Conservation (phyloP, 768 basidiomycete genomes). For the Trichaptum fuscoviolaceum region DNA sequence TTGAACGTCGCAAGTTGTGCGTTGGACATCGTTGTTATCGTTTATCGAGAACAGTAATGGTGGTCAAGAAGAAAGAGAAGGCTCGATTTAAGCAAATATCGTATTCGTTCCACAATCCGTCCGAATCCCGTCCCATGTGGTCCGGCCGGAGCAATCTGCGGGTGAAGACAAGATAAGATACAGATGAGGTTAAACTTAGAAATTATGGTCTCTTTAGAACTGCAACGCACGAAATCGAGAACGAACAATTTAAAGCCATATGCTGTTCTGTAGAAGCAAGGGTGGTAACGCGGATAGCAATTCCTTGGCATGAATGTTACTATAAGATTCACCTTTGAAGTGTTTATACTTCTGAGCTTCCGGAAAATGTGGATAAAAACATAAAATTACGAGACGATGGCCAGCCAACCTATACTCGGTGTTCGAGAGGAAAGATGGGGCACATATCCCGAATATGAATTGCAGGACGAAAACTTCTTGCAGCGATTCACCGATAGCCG, state of each 20-base stretch:
- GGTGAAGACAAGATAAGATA: not conserved
- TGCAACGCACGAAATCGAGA: not conserved
- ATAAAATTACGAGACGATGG: too few species aligned
- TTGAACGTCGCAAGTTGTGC: constrained; percentile 84
- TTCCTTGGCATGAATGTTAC: not conserved
- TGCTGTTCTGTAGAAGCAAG: not conserved
- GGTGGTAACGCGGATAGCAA: not conserved
- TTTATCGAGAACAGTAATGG: constrained; percentile 18
- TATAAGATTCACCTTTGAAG: not conserved
- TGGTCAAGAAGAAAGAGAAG: constrained; percentile 1
- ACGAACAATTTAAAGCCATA: not conserved
- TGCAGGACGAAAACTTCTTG: not conserved
- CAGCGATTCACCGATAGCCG: not conserved
- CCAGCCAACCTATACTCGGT: too few species aligned
- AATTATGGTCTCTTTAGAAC: too few species aligned
- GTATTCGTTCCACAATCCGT: not conserved
- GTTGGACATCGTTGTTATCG: constrained; percentile 43
- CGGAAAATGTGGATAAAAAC: too few species aligned
- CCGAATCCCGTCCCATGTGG: not conserved
- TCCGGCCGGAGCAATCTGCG: not conserved
- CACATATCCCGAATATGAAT: not conserved
- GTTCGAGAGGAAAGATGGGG: not conserved
- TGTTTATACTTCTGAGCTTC: too few species aligned
- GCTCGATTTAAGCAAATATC: not conserved
- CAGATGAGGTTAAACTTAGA: not conserved